phyloP scores from a whole-genome alignment of 1,284 basidiomycete genomes.

The Ustilago crameri region DNA sequence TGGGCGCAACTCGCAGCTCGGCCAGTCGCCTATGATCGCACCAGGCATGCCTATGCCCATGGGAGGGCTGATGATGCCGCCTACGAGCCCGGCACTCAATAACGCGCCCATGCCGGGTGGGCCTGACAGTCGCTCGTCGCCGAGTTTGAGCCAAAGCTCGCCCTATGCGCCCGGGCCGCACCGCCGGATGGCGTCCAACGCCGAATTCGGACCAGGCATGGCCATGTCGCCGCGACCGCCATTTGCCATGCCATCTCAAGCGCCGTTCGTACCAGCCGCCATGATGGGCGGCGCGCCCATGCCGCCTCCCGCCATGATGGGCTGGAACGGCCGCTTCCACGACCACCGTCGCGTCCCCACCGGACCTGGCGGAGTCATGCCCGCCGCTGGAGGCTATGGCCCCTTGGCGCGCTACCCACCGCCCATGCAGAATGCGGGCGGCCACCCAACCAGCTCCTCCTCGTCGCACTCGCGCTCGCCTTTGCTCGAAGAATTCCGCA shows the following conservation, averaged over 20 bases:
- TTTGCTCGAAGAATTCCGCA: slow-evolving; percentile 60
- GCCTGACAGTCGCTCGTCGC: slow-evolving; percentile 25
- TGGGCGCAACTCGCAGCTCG: slow-evolving; percentile 21
- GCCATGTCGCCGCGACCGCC: slow-evolving; percentile 34
- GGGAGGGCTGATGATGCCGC: slow-evolving; percentile 26
- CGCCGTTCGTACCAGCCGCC: slow-evolving; percentile 29
- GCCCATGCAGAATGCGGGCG: slow-evolving; percentile 22
- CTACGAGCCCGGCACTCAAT: slow-evolving; percentile 32
- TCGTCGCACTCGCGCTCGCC: slow-evolving; percentile 28
- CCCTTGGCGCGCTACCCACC: background rate
- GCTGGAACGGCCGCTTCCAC: slow-evolving; percentile 41
- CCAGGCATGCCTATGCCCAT: slow-evolving; percentile 36
- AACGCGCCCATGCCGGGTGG: slow-evolving; percentile 14
- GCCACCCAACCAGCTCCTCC: slow-evolving; percentile 3
- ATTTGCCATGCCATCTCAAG: slow-evolving; percentile 32
- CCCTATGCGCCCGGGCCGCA: slow-evolving; percentile 27
- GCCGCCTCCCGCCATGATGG: slow-evolving; percentile 21
- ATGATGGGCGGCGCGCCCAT: slow-evolving; percentile 31
- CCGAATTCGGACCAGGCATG: slow-evolving; percentile 27
- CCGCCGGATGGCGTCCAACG: slow-evolving; percentile 25
- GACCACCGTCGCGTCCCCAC: slow-evolving; percentile 48
- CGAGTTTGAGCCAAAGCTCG: slow-evolving; percentile 21
- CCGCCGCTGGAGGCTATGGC: slow-evolving; percentile 28
- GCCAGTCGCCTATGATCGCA: slow-evolving; percentile 44
- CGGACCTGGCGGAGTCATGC: slow-evolving; percentile 44